These are phyloP conservation scores for Kwoniella heveanensis DNA, from an alignment of 768 basidiomycete genomes.

Conservation along the genomic window DNA sequence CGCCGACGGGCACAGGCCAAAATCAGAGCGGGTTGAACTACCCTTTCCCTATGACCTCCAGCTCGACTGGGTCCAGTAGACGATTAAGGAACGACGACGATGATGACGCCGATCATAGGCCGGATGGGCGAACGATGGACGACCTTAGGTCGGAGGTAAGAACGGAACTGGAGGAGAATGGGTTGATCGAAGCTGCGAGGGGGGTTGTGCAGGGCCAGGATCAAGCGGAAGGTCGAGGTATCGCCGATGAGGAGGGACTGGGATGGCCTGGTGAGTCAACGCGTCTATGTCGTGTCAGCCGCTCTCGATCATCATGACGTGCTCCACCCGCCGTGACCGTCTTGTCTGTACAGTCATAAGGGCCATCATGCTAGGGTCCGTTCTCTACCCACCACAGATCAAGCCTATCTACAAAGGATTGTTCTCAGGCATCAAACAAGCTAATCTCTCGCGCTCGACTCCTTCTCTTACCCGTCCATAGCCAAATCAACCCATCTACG, in stretches of 20 bases:
- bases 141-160: constrained; percentile 37
- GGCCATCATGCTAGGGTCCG: no score
- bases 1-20: constrained; percentile 24
- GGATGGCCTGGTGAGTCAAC: constrained; percentile 81
- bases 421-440: no score
- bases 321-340: no score
- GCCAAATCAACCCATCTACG: constrained; percentile 88
- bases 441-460: no score
- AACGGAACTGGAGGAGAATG: constrained; percentile 33
- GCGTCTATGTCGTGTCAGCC: background rate
- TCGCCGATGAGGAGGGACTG: constrained; percentile 63
- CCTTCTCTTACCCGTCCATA: constrained; percentile 50
- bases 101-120: constrained; percentile 42
- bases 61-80: constrained; percentile 2
- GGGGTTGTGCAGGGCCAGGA: constrained; percentile 14
- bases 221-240: constrained; percentile 37
- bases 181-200: constrained; percentile 22
- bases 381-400: no score
- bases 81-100: constrained; percentile 25
- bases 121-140: constrained; percentile 40
- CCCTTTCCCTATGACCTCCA: constrained; percentile 4
- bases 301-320: no score
- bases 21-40: constrained; percentile 3
- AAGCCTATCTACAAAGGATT: no score
- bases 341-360: no score